Conservation (phyloP, 129 eudicot genomes). For the Flaveria ramosissima region DNA sequence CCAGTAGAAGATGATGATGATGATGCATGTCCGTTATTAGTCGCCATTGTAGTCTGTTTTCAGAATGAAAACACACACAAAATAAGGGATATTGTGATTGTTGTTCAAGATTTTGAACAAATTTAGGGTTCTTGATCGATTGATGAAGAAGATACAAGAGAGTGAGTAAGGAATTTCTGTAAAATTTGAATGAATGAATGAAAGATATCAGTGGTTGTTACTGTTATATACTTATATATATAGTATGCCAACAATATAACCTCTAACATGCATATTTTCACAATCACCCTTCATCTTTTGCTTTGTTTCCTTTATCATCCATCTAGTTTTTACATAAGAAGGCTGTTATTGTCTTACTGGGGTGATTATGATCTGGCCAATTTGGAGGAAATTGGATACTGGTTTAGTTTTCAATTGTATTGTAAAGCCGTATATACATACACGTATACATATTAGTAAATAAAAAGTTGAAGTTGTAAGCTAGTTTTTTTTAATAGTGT, state of each 20-base stretch:
- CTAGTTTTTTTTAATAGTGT: too few species aligned
- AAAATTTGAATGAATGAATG: neutral
- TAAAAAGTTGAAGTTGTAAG: too few species aligned
- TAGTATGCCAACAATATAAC: too few species aligned
- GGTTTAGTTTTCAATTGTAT: too few species aligned
- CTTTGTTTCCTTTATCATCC: neutral
- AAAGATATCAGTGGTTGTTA: neutral
- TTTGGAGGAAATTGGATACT: neutral
- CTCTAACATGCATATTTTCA: neutral
- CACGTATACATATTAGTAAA: too few species aligned
- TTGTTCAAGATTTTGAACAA: neutral
- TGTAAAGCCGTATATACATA: too few species aligned
- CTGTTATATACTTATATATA: too few species aligned
- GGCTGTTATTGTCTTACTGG: neutral
- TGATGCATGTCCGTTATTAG: neutral
- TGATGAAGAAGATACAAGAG: neutral
- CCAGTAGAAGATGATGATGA: neutral
- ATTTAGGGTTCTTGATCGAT: neutral
- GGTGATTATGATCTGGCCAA: neutral
- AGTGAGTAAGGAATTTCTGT: neutral
- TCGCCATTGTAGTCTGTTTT: neutral
- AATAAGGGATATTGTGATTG: neutral
- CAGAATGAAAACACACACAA: neutral
- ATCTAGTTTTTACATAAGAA: neutral
- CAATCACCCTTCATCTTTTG: neutral